Evolutionary conservation across 2,329 filamentous ascomycete genomes (phyloP).

Genomic region (Fusarium dimerum): DNA sequence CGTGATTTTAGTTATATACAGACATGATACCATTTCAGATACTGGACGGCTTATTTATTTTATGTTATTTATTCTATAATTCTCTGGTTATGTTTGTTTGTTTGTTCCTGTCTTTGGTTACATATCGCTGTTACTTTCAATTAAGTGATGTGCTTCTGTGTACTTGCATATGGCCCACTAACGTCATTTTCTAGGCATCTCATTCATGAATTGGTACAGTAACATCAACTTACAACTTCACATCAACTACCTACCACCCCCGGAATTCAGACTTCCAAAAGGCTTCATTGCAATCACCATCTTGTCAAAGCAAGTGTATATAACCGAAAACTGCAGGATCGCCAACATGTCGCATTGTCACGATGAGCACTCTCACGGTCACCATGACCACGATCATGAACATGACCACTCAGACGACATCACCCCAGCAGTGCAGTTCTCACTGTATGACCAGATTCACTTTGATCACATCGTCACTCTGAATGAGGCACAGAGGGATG

Average conservation of each 20-base stretch:
- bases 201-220: background rate
- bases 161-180: slow-evolving; percentile 2
- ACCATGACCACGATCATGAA: slow-evolving; percentile 56
- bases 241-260: background rate
- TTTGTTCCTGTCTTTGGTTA: no score
- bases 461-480: slow-evolving; percentile 83
- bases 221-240: background rate
- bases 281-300: background rate
- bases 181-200: background rate
- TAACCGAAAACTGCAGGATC: no score
- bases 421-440: slow-evolving; percentile 85
- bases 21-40: background rate
- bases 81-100: no score
- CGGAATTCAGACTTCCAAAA: no score
- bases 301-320: background rate
- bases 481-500: slow-evolving; percentile 72
- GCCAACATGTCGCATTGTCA: slow-evolving; percentile 48
- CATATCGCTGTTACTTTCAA: no score
- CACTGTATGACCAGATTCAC: slow-evolving; percentile 88
- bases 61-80: background rate
- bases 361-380: slow-evolving; percentile 55
- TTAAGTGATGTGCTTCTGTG: no score
- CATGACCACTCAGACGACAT: slow-evolving; percentile 94
- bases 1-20: background rate
- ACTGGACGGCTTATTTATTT: background rate